Evolutionary conservation across 208 protist species (phyloP).

Genomic region (Trypanosoma theileri): DNA sequence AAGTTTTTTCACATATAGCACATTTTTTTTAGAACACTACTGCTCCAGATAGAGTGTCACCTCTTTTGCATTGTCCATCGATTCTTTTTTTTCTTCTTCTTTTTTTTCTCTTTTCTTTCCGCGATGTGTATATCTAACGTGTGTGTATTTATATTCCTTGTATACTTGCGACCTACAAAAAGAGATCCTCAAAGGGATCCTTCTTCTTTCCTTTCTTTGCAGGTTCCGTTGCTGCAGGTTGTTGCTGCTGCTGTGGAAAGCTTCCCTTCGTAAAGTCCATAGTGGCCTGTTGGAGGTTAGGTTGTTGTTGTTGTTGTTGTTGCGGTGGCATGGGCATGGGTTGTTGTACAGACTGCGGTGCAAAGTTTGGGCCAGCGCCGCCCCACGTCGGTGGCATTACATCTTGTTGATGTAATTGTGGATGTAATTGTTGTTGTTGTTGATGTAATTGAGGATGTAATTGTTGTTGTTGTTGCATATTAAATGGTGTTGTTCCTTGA

Average conservation of each 20-base stretch:
- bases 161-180: slow-evolving; percentile 19
- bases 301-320: slow-evolving; percentile 32
- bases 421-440: slow-evolving; percentile 29
- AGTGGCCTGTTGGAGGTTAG: slow-evolving; percentile 14
- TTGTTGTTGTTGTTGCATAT: slow-evolving; percentile 26
- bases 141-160: neutral
- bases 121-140: neutral
- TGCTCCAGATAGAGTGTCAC: too few species aligned
- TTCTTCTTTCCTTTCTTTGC: slow-evolving; percentile 32
- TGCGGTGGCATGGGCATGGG: slow-evolving; percentile 20
- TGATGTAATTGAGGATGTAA: slow-evolving; percentile 45
- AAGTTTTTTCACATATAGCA: too few species aligned
- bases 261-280: slow-evolving; percentile 49
- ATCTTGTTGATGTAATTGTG: slow-evolving; percentile 32
- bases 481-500: slow-evolving; percentile 19
- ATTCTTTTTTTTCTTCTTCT: neutral
- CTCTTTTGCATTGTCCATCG: too few species aligned
- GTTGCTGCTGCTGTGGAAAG: slow-evolving; percentile 19
- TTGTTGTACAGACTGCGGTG: slow-evolving; percentile 36
- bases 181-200: slow-evolving; percentile 82
- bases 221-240: slow-evolving; percentile 14
- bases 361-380: neutral
- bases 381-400: neutral
- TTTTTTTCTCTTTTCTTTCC: slow-evolving; percentile 9
- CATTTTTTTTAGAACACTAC: too few species aligned